Evolutionary conservation across 2,329 filamentous ascomycete genomes (phyloP).

Genomic region (Penicillium psychrosexuale): DNA sequence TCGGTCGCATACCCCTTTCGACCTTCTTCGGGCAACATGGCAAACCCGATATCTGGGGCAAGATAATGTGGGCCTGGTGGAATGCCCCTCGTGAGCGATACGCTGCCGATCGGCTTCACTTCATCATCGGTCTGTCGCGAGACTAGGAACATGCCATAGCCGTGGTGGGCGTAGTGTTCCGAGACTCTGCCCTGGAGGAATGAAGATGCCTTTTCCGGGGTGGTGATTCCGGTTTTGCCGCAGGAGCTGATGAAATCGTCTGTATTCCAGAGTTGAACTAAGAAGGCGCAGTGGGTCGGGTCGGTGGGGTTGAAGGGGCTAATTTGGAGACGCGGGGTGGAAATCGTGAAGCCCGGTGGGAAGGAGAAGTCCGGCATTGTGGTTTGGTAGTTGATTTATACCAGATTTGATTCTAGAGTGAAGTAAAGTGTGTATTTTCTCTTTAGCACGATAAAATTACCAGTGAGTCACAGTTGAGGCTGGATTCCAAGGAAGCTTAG

Average conservation of each 20-base stretch:
- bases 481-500: not conserved
- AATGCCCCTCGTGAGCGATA: conserved; percentile 18
- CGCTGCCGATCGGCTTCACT: conserved; percentile 13
- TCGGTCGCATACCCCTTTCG: conserved; percentile 30
- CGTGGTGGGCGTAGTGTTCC: conserved; percentile 7
- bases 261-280: conserved; percentile 20
- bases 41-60: conserved; percentile 27
- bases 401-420: not conserved
- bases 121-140: not conserved
- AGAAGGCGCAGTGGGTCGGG: conserved; percentile 14
- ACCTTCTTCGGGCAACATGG: conserved; percentile 22
- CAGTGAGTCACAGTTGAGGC: not conserved
- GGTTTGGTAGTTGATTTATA: not conserved
- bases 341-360: conserved; percentile 8
- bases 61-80: conserved; percentile 12
- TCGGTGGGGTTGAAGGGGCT: conserved; percentile 13
- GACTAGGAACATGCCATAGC: conserved; percentile 12
- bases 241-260: conserved; percentile 15
- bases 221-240: conserved; percentile 11
- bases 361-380: conserved; percentile 6
- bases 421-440: no score
- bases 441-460: no score
- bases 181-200: conserved; percentile 9
- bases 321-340: conserved; percentile 19
- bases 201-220: conserved; percentile 8